Evolutionary conservation across 2,329 filamentous ascomycete species (phyloP).

Genomic region (Cladosporium sp.): DNA sequence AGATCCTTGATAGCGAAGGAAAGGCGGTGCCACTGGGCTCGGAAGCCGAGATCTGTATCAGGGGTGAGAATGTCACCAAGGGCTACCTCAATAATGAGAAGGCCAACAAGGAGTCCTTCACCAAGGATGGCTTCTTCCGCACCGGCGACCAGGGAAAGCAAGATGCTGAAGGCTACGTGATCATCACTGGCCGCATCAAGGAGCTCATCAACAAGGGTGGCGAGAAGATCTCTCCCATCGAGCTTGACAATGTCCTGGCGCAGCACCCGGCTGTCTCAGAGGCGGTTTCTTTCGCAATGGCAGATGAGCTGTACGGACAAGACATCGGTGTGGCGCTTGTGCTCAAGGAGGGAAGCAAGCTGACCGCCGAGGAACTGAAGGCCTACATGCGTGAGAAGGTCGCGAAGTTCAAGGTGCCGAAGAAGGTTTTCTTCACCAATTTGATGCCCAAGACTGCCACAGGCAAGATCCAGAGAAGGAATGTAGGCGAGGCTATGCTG

Average conservation of each 20-base stretch:
- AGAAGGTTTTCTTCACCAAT: constrained; percentile 79
- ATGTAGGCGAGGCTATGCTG: constrained; percentile 81
- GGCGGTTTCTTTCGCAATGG: constrained; percentile 78
- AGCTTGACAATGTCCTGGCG: constrained; percentile 78
- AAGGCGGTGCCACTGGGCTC: constrained; percentile 63
- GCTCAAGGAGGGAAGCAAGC: constrained; percentile 57
- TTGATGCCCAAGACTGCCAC: constrained; percentile 85
- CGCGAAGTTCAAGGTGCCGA: constrained; percentile 81
- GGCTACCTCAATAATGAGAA: constrained; percentile 80
- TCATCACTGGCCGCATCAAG: constrained; percentile 89
- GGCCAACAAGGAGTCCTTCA: constrained; percentile 72
- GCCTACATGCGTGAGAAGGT: constrained; percentile 65
- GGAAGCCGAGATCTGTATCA: constrained; percentile 79
- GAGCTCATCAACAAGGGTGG: constrained; percentile 88
- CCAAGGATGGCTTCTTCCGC: constrained; percentile 74
- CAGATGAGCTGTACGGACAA: constrained; percentile 78
- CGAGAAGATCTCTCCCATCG: constrained; percentile 85
- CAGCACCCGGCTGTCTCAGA: constrained; percentile 69
- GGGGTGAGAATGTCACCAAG: constrained; percentile 75
- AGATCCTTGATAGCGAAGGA: constrained; percentile 68
- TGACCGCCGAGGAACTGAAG: constrained; percentile 59
- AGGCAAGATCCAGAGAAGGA: constrained; percentile 79
- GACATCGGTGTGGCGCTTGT: constrained; percentile 75
- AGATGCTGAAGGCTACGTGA: constrained; percentile 74
- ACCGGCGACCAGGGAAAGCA: constrained; percentile 82